Percentiles rank a stretch among this genome's conserved stretches.
These are phyloP conservation scores for Mycena kentingensis DNA, from an alignment of 768 basidiomycete species.

Conservation along the genomic window DNA sequence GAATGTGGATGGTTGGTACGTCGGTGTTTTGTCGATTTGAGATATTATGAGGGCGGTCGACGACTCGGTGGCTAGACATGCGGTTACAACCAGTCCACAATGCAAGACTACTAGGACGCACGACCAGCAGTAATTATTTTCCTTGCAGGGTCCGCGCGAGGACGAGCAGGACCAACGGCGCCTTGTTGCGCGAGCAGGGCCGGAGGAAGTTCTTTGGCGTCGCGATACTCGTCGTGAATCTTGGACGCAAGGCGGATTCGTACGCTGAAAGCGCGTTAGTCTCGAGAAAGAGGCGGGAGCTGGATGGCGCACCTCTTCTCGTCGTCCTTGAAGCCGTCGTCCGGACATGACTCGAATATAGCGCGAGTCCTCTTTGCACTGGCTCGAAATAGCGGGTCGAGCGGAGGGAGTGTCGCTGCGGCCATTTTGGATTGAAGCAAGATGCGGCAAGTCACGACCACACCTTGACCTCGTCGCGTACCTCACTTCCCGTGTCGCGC, in stretches of 20 bases:
- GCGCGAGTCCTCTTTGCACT: conserved; percentile 74
- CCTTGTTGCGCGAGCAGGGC: conserved; percentile 81
- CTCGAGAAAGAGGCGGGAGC: not conserved
- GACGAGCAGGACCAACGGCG: conserved; percentile 76
- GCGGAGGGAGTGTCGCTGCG: conserved; percentile 58
- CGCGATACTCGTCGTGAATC: conserved; percentile 86
- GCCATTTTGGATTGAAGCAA: conserved; percentile 30
- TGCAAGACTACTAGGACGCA: conserved; percentile 35
- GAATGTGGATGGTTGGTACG: conserved; percentile 36
- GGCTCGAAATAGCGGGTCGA: conserved; percentile 63
- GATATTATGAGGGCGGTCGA: conserved; percentile 72
- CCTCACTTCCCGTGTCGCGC: too few species aligned
- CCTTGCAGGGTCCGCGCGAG: conserved; percentile 51
- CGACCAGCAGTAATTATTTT: conserved; percentile 77
- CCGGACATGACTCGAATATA: conserved; percentile 67
- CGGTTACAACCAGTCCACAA: conserved; percentile 3
- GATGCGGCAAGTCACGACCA: too few species aligned
- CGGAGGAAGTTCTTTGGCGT: conserved; percentile 82
- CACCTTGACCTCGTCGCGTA: too few species aligned
- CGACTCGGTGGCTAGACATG: conserved; percentile 38
- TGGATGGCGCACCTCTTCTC: conserved; percentile 61
- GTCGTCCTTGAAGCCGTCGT: conserved; percentile 63
- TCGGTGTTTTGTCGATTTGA: conserved; percentile 72
- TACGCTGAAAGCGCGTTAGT: conserved; percentile 44
- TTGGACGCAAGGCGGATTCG: conserved; percentile 78